phyloP scores from a whole-genome alignment of 176 grass and related monocot species.

The Cenchrus americanus region DNA sequence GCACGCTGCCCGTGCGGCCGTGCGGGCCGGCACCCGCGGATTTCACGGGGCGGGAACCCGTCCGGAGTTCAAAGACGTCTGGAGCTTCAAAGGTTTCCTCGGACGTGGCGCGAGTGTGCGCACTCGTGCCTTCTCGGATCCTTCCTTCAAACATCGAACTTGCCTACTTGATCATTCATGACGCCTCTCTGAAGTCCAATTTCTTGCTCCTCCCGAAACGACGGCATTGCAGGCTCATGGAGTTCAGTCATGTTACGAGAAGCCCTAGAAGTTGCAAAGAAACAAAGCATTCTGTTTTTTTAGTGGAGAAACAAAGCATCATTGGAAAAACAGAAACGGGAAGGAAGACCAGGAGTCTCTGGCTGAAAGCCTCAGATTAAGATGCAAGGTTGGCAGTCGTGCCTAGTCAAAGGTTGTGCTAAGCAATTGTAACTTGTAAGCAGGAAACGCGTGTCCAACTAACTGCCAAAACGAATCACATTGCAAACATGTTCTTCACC shows the following conservation, averaged over 20 bases:
- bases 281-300: no score
- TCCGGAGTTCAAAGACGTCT: background rate
- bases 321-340: background rate
- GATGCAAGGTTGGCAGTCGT: background rate
- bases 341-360: background rate
- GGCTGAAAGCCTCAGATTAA: background rate
- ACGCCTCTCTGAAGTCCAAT: background rate
- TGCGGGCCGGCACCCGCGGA: constrained; percentile 23
- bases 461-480: constrained; percentile 6
- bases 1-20: constrained; percentile 35
- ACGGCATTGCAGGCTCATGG: background rate
- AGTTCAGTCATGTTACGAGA: background rate
- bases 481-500: background rate
- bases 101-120: background rate
- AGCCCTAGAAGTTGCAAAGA: background rate
- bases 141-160: background rate
- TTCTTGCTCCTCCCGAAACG: background rate
- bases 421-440: background rate
- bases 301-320: no score
- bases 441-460: constrained; percentile 27
- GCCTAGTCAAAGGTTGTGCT: background rate
- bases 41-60: constrained; percentile 26
- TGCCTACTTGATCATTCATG: background rate
- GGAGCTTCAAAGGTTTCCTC: no score
- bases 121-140: background rate